These are phyloP conservation scores for Jackrogersella multiformis DNA, from an alignment of 495 filamentous ascomycete genomes.

Conservation along the genomic window DNA sequence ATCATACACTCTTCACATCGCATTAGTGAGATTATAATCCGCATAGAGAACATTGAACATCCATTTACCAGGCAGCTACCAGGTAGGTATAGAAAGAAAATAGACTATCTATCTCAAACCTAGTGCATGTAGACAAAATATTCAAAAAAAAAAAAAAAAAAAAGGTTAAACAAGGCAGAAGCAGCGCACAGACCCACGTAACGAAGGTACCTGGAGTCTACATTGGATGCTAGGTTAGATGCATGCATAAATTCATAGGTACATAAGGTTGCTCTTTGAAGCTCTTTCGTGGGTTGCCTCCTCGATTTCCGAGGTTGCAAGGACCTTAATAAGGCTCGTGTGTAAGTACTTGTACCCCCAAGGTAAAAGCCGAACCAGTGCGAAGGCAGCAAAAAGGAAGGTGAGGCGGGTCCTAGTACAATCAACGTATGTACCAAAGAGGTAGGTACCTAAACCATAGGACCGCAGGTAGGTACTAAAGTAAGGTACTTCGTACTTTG, in stretches of 20 bases:
- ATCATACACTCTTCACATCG: neutral
- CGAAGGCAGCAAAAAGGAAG: conserved; percentile 16
- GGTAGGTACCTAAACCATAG: neutral
- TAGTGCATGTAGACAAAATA: too few relatives aligned
- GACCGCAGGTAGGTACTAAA: neutral
- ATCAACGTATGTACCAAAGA: neutral
- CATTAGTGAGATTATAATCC: conserved; percentile 7
- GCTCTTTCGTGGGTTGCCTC: conserved; percentile 37
- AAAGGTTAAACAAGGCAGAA: conserved; percentile 5
- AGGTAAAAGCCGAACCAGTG: conserved; percentile 30
- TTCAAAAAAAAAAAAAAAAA: too few relatives aligned
- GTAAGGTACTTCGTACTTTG: neutral
- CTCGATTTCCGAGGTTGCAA: conserved; percentile 34
- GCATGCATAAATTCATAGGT: neutral
- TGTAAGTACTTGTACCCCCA: conserved; percentile 7
- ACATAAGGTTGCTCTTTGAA: too few relatives aligned
- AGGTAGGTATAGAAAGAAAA: neutral
- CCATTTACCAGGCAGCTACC: too few relatives aligned
- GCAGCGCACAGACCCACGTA: conserved; percentile 6
- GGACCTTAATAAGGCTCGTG: conserved; percentile 14
- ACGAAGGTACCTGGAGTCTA: too few relatives aligned
- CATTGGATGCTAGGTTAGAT: too few relatives aligned
- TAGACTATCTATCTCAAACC: neutral
- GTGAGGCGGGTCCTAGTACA: conserved; percentile 5
- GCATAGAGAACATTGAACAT: neutral